Base-by-base conservation (phyloP, 1,284 basidiomycete species). In the Leccinum pallidistipes region DNA sequence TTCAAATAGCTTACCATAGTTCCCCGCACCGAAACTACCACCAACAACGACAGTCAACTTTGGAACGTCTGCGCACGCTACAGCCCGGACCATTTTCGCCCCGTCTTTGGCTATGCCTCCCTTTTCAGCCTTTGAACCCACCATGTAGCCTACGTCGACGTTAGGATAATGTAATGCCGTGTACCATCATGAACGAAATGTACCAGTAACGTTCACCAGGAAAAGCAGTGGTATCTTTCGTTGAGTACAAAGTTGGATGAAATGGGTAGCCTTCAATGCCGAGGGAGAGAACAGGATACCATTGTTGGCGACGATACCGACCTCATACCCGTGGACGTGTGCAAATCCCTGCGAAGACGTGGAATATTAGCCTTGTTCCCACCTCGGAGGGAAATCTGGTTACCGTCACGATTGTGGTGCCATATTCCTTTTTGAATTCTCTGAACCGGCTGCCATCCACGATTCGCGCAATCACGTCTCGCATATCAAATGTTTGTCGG, bases 101-200 rank as follows among this genome's bases (percentile, higher is more conserved):
- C 95, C 95, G 72, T 98, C 95, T 78, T 97, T 97, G 14, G 95
- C 95, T 67, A 98, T 98, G 2, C 95, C 95, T n/a, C 92, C 92
- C 65, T 85, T 85, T 78, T 97, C 95, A 29, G 95, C 95, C 69
- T 95, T 95, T 38, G 93, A 94, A 16, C 94, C 94, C 8, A 97
- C 94, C 94, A 97, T 96, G 72, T 97, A 97, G 14, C 92, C 89
- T 86, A 59, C 14, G 43, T 51, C 59, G 40, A 40, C 32, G 43
- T 59, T 50, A 54, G 63, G 57, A 63, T 52, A 62, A 14, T 47
- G 21, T 8, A 32, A n/a, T 53, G n/a, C 14, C 9, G 14, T 12
- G 36, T 27, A 43, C 50, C 27, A 12, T 29, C 6, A 18, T 27
- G 36, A 32, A 11, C 29, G 56, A 31, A 36, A 59, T 77, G 24